Evolutionary conservation across 2,329 filamentous ascomycete species (phyloP).

Genomic region (Nemania sp.): DNA sequence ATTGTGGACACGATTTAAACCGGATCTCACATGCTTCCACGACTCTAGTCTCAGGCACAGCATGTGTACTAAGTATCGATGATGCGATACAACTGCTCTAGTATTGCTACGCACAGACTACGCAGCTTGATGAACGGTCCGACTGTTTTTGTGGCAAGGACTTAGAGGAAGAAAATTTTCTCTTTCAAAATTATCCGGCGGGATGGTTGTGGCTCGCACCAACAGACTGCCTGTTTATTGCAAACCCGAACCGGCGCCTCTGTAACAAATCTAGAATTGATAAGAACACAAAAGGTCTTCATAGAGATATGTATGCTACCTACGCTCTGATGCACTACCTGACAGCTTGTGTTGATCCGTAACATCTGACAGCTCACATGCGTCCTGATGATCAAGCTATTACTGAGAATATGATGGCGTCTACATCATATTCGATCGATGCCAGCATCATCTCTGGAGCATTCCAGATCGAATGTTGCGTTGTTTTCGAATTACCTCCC

Average conservation of each 20-base stretch:
- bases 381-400: neutral
- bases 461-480: too few relatives aligned
- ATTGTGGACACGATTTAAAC: neutral
- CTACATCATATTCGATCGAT: slow-evolving; percentile 14
- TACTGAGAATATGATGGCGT: slow-evolving; percentile 4
- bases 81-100: slow-evolving; percentile 8
- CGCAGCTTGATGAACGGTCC: neutral
- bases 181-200: neutral
- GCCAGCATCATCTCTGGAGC: neutral
- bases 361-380: slow-evolving; percentile 10
- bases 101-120: too few relatives aligned
- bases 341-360: neutral
- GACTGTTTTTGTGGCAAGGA: slow-evolving; percentile 3
- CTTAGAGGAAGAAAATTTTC: slow-evolving; percentile 9
- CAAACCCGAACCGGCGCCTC: neutral
- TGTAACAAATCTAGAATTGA: neutral
- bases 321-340: neutral
- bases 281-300: neutral
- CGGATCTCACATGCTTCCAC: neutral
- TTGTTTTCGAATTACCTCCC: too few relatives aligned
- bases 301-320: neutral
- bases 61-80: neutral
- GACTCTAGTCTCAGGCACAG: neutral
- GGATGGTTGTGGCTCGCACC: slow-evolving; percentile 1
- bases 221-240: neutral